Conservation (phyloP, 306 rosid species). For the Hylodesmum podocarpum region DNA sequence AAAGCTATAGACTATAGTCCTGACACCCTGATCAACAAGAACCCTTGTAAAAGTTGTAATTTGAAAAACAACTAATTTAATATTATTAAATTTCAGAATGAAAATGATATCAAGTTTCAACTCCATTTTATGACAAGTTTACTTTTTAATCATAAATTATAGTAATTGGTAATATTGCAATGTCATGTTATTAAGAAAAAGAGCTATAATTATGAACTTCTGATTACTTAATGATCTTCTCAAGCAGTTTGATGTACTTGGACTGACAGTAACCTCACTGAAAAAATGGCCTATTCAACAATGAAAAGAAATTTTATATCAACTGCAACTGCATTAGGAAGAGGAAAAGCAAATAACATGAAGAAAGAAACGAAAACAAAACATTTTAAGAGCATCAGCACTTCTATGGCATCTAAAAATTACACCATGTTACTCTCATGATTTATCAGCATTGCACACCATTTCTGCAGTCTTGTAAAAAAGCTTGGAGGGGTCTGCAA, state of each 20-base stretch:
- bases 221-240: background rate
- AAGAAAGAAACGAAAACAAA: background rate
- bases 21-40: background rate
- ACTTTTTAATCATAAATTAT: background rate
- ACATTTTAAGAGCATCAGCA: background rate
- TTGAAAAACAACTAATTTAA: background rate
- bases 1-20: background rate
- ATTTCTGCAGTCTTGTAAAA: conserved; percentile 14
- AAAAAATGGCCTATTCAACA: background rate
- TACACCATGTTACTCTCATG: background rate
- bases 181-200: background rate
- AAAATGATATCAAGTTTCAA: background rate
- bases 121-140: background rate
- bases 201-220: background rate
- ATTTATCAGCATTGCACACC: background rate
- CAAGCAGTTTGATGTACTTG: background rate
- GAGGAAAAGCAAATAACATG: background rate
- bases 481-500: conserved; percentile 48
- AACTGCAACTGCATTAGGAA: background rate
- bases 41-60: background rate
- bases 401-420: background rate
- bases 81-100: background rate
- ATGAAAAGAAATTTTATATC: background rate
- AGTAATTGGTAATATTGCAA: background rate
- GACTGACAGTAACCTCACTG: background rate